Evolutionary conservation across 345 rosid species (phyloP).

Genomic region (Fremontodendron californicum): DNA sequence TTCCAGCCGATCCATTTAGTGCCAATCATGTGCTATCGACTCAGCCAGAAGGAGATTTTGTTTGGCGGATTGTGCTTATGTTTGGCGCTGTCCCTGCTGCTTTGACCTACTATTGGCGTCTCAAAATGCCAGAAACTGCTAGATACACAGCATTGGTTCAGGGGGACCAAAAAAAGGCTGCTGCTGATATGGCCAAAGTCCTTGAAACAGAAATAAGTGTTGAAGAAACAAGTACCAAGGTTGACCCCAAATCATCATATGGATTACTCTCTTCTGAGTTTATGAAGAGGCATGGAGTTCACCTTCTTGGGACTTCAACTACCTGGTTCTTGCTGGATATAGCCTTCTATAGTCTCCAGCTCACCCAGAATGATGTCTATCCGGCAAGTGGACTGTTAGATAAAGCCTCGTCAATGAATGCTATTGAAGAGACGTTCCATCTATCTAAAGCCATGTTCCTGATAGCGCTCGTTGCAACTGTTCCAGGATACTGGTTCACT

Average conservation of each 20-base stretch:
- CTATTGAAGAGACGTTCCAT: slow-evolving; percentile 50
- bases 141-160: slow-evolving; percentile 65
- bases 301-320: slow-evolving; percentile 56
- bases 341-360: slow-evolving; percentile 63
- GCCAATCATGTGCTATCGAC: slow-evolving; percentile 36
- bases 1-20: slow-evolving; percentile 21
- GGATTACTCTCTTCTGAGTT: slow-evolving; percentile 46
- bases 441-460: slow-evolving; percentile 52
- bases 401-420: slow-evolving; percentile 48
- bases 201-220: slow-evolving; percentile 24
- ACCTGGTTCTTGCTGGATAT: slow-evolving; percentile 74
- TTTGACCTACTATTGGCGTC: slow-evolving; percentile 64
- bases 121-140: slow-evolving; percentile 82
- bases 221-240: slow-evolving; percentile 1
- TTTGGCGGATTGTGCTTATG: slow-evolving; percentile 74
- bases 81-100: slow-evolving; percentile 73
- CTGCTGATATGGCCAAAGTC: slow-evolving; percentile 64
- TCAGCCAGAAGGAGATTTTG: slow-evolving; percentile 55
- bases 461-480: slow-evolving; percentile 56
- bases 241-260: slow-evolving; percentile 25
- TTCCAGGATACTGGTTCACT: slow-evolving; percentile 75
- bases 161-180: slow-evolving; percentile 60
- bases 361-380: slow-evolving; percentile 65
- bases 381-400: slow-evolving; percentile 45
- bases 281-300: slow-evolving; percentile 47